phyloP scores from a whole-genome alignment of 179 eudicot species.

The Kewa caespitosa region DNA sequence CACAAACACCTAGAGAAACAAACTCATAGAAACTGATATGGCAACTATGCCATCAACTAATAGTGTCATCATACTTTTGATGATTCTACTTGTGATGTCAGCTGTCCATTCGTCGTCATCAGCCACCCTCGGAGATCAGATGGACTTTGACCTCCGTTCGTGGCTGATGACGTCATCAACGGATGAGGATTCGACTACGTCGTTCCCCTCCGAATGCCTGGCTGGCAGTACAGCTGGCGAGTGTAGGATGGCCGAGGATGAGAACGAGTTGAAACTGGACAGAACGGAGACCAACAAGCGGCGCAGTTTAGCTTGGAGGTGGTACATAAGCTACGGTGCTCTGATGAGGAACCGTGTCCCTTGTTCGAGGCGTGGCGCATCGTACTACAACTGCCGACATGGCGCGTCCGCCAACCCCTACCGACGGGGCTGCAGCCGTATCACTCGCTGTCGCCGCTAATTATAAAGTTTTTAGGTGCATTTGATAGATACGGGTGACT shows the following conservation, averaged over 20 bases:
- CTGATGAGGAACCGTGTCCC: constrained; percentile 18
- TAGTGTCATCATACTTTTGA: neutral
- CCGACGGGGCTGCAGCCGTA: constrained; percentile 20
- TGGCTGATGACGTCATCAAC: neutral
- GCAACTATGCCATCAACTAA: neutral
- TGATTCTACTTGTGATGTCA: neutral
- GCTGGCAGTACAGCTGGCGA: constrained; percentile 3
- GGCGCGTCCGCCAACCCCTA: constrained; percentile 22
- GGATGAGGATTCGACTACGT: neutral
- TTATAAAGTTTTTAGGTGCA: no score
- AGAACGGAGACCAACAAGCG: constrained; percentile 11
- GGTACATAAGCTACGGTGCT: constrained; percentile 23
- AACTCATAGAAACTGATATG: neutral
- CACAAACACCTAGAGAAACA: no score
- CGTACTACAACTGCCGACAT: constrained; percentile 15
- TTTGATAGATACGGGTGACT: no score
- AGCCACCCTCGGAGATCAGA: neutral
- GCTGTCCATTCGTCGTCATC: neutral
- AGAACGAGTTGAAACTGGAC: constrained; percentile 1
- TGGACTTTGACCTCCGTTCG: neutral
- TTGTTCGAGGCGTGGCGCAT: constrained; percentile 16
- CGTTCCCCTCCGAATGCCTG: neutral
- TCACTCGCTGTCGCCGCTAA: constrained; percentile 15
- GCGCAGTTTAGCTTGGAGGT: neutral
- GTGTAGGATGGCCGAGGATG: neutral